phyloP scores from a whole-genome alignment of 176 grass and related monocot species.

The Carex myosuroides region DNA sequence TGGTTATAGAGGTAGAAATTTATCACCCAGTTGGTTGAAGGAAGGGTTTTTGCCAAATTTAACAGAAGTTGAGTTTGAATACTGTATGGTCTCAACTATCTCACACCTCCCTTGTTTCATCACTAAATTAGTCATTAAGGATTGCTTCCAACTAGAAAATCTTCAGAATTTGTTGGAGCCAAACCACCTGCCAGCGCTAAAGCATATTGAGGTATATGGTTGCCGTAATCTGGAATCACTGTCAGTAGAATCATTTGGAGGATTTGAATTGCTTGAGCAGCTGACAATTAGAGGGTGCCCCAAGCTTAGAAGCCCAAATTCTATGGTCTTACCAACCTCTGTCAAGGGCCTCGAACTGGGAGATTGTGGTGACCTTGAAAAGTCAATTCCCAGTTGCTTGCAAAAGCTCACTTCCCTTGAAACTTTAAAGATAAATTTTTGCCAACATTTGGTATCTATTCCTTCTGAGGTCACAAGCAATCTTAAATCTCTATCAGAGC shows the following conservation, averaged over 20 bases:
- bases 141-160: not conserved
- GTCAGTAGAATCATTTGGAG: not conserved
- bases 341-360: not conserved
- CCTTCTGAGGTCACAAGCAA: not conserved
- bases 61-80: no score
- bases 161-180: conserved; percentile 7
- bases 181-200: not conserved
- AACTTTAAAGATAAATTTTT: not conserved
- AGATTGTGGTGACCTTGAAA: conserved; percentile 5
- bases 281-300: not conserved
- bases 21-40: no score
- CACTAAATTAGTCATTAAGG: not conserved
- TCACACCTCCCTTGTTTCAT: not conserved
- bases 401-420: conserved; percentile 14
- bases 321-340: conserved; percentile 12
- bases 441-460: not conserved
- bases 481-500: not conserved
- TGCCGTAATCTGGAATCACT: not conserved
- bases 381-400: not conserved
- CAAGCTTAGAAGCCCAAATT: not conserved
- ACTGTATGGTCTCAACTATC: no score
- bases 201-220: not conserved
- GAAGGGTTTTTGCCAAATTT: no score
- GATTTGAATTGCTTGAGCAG: not conserved
- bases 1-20: not conserved